Evolutionary conservation across 495 filamentous ascomycete species (phyloP).

Genomic region (Xylaria flabelliformis): DNA sequence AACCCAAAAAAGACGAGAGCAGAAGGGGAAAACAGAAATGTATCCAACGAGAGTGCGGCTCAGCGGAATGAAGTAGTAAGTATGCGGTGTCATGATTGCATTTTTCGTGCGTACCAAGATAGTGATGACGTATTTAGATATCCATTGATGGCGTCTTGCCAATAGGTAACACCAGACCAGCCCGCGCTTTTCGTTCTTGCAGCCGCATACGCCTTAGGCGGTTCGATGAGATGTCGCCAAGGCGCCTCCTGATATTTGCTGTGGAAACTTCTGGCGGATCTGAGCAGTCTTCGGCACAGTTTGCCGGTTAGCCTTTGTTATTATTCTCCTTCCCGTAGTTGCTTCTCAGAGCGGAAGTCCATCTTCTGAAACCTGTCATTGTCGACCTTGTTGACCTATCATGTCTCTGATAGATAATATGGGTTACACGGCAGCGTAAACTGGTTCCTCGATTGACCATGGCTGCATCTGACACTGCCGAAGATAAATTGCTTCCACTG

Average conservation of each 20-base stretch:
- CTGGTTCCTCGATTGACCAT: background rate
- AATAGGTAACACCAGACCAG: too few species aligned
- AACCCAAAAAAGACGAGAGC: background rate
- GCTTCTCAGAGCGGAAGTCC: background rate
- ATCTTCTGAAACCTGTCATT: background rate
- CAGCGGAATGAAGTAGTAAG: background rate
- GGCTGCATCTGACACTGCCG: background rate
- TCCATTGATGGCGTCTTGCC: constrained; percentile 11
- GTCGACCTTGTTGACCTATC: background rate
- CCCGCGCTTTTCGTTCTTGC: background rate
- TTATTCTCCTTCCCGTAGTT: background rate
- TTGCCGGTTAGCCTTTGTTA: background rate
- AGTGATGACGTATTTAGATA: constrained; percentile 9
- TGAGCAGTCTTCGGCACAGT: constrained; percentile 12
- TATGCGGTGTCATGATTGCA: background rate
- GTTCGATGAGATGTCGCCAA: background rate
- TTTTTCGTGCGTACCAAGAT: background rate
- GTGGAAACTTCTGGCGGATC: constrained; percentile 1
- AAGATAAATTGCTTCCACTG: constrained; percentile 5
- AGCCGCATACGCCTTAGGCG: background rate
- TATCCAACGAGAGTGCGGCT: background rate
- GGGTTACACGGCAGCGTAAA: background rate
- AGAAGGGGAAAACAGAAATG: background rate
- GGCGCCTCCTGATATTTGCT: constrained; percentile 20
- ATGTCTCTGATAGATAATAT: background rate